Conservation (phyloP, 2,329 filamentous ascomycete genomes). For the Xylariaceae sp. region DNA sequence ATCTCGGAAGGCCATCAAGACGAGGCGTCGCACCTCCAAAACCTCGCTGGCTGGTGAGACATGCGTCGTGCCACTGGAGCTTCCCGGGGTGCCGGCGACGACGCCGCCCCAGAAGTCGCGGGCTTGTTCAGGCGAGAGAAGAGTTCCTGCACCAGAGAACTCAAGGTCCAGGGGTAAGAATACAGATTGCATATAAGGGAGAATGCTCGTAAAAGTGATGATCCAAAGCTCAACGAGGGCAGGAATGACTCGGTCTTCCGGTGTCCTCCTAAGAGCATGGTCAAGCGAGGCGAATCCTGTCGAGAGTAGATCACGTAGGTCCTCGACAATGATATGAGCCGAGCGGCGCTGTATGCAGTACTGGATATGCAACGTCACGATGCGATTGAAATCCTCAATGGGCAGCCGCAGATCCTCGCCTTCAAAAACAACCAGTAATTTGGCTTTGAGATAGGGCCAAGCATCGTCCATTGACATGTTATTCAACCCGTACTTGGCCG, state of each 20-base stretch:
- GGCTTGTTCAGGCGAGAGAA: constrained; percentile 75
- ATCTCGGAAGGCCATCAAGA: constrained; percentile 84
- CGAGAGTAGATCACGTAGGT: constrained; percentile 69
- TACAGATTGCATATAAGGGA: constrained; percentile 93
- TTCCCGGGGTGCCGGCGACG: constrained; percentile 38
- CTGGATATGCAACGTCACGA: constrained; percentile 75
- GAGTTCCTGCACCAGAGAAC: constrained; percentile 76
- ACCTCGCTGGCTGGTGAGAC: constrained; percentile 50
- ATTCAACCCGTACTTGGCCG: constrained; percentile 59
- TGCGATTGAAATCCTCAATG: constrained; percentile 76
- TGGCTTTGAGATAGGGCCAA: constrained; percentile 75
- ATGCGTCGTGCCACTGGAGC: constrained; percentile 35
- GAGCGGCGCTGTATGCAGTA: constrained; percentile 71
- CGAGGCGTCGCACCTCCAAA: constrained; percentile 83
- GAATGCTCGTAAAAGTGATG: constrained; percentile 81
- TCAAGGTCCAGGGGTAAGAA: constrained; percentile 92
- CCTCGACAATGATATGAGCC: constrained; percentile 68
- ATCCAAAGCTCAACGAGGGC: constrained; percentile 92
- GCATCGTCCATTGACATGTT: constrained; percentile 74
- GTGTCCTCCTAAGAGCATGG: constrained; percentile 70
- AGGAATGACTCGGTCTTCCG: constrained; percentile 85
- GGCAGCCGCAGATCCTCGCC: constrained; percentile 76
- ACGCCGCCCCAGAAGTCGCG: constrained; percentile 86
- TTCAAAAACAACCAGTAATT: constrained; percentile 73
- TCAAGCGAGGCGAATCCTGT: constrained; percentile 85